Conservation (phyloP, 179 eudicot species). For the Monotropa hypopitys region DNA sequence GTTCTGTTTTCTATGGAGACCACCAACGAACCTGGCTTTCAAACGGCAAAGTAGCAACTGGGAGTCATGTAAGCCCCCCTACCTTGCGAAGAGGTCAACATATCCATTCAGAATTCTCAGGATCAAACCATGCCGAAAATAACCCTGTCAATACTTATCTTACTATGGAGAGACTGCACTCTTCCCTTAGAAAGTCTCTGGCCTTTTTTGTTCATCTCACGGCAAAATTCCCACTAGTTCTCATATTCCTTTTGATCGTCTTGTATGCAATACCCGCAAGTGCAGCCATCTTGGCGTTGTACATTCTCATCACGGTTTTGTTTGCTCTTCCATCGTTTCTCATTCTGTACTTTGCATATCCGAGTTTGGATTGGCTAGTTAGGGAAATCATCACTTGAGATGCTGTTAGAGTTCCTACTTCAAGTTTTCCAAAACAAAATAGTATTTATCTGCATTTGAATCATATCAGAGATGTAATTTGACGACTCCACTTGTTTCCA, state of each 20-base stretch:
- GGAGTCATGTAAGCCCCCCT: slow-evolving; percentile 10
- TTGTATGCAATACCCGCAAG: slow-evolving; percentile 33
- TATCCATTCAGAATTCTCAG: slow-evolving; percentile 13
- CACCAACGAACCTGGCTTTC: slow-evolving; percentile 14
- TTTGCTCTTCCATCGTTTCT: slow-evolving; percentile 37
- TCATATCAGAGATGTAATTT: neutral
- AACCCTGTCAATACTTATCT: slow-evolving; percentile 3
- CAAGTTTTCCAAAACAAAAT: neutral
- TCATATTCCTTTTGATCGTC: slow-evolving; percentile 27
- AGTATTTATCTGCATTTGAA: neutral
- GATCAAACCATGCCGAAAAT: slow-evolving; percentile 3
- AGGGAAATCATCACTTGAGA: slow-evolving; percentile 31
- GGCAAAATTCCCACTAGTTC: slow-evolving; percentile 35
- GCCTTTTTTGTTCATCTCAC: slow-evolving; percentile 27
- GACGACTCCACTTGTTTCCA: neutral
- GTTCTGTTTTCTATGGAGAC: slow-evolving; percentile 14
- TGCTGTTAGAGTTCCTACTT: neutral
- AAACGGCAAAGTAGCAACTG: neutral
- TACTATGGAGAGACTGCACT: slow-evolving; percentile 15
- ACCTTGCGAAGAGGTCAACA: neutral
- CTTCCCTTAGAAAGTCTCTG: slow-evolving; percentile 22
- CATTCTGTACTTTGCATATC: slow-evolving; percentile 38
- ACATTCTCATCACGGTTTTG: slow-evolving; percentile 27
- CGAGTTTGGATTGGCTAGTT: slow-evolving; percentile 41
- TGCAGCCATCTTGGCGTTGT: slow-evolving; percentile 31